Evolutionary conservation across 495 filamentous ascomycete genomes (phyloP).

Genomic region (Cryomyces antarcticus): DNA sequence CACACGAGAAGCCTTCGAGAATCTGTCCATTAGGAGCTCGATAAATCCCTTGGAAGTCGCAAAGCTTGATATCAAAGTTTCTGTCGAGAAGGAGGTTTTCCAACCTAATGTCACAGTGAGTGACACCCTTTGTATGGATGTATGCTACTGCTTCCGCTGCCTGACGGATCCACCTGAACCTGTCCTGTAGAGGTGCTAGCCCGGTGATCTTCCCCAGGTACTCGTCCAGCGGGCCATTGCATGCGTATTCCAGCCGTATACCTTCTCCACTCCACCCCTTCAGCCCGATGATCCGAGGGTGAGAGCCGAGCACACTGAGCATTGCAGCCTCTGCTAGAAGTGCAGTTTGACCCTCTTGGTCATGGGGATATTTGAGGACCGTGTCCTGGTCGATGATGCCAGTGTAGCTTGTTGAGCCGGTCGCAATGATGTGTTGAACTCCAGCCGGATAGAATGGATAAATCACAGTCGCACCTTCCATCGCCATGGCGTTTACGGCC

Average conservation of each 20-base stretch:
- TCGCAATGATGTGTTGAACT: not conserved
- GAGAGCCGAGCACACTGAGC: not conserved
- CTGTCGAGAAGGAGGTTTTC: constrained; percentile 1
- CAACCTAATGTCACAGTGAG: not conserved
- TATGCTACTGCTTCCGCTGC: not conserved
- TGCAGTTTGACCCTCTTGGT: not conserved
- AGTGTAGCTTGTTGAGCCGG: not conserved
- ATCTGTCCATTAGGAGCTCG: not conserved
- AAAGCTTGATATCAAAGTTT: constrained; percentile 3
- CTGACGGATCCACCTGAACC: not conserved
- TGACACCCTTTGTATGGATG: not conserved
- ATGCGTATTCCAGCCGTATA: not conserved
- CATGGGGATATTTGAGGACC: not conserved
- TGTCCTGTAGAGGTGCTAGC: not conserved
- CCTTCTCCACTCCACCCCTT: not conserved
- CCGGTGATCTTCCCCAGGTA: not conserved
- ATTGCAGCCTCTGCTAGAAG: not conserved
- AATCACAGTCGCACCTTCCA: not conserved
- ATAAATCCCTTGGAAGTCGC: constrained; percentile 2
- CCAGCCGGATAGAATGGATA: not conserved
- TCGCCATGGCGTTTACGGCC: no score
- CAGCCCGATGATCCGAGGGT: not conserved
- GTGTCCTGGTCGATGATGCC: not conserved
- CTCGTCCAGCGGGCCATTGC: not conserved
- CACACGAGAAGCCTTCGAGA: not conserved